These are phyloP conservation scores for Dentipellis sp. DNA, from an alignment of 768 basidiomycete species.

Conservation along the genomic window DNA sequence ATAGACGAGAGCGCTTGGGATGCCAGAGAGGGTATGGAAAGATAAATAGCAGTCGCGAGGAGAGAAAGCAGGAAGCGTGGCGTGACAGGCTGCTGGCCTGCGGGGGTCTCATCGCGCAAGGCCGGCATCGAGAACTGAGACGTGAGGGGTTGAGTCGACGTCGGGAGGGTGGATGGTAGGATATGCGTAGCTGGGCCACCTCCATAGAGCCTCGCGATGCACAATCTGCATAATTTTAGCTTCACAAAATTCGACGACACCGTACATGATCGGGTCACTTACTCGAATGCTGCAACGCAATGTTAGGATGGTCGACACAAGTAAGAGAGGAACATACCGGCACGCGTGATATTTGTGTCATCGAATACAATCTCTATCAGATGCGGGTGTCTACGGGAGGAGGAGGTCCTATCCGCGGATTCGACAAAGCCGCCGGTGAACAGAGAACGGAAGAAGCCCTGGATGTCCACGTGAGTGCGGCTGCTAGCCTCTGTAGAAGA, in stretches of 20 bases:
- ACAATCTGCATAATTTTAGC: slow-evolving; percentile 35
- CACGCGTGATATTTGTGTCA: slow-evolving; percentile 81
- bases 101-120: slow-evolving; percentile 25
- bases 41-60: slow-evolving; percentile 79
- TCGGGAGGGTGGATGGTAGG: slow-evolving; percentile 55
- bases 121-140: slow-evolving; percentile 38
- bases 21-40: slow-evolving; percentile 71
- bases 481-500: not conserved
- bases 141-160: slow-evolving; percentile 60
- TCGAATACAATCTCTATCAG: slow-evolving; percentile 68
- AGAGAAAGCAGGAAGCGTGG: slow-evolving; percentile 80
- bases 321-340: slow-evolving; percentile 44
- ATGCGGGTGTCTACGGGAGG: slow-evolving; percentile 26
- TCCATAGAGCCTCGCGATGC: slow-evolving; percentile 81
- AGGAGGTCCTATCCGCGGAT: slow-evolving; percentile 23
- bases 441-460: slow-evolving; percentile 85
- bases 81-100: slow-evolving; percentile 60
- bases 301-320: not conserved
- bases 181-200: slow-evolving; percentile 72
- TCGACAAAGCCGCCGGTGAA: slow-evolving; percentile 78
- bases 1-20: slow-evolving; percentile 68
- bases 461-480: slow-evolving; percentile 3
- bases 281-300: slow-evolving; percentile 71
- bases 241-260: not conserved
- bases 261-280: slow-evolving; percentile 24